Percentiles rank a stretch among this genome's conserved stretches.
Conservation (phyloP, 1,139 yeast genomes). For the Candida glucosophila region DNA sequence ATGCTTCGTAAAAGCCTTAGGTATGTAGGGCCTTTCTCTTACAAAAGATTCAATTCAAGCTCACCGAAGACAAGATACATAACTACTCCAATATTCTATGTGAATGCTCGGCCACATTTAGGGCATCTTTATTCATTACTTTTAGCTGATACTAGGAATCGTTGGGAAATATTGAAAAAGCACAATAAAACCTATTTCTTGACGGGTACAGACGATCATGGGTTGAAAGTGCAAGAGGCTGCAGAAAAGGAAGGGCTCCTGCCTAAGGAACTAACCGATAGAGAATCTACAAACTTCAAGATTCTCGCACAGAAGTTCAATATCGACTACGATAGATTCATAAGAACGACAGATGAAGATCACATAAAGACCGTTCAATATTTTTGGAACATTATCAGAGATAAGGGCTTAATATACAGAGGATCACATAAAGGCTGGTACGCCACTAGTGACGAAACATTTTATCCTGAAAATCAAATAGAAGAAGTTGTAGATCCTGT, state of each 20-base stretch:
- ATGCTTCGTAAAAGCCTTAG: too few species aligned
- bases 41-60: conserved; percentile 4
- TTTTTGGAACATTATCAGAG: conserved; percentile 59
- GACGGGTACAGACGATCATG: conserved; percentile 98
- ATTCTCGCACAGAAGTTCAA: conserved; percentile 48
- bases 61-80: conserved; percentile 38
- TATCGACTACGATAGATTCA: conserved; percentile 65
- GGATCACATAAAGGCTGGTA: conserved; percentile 94
- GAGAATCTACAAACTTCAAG: conserved; percentile 55
- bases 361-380: conserved; percentile 57
- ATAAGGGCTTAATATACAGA: conserved; percentile 63
- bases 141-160: conserved; percentile 63
- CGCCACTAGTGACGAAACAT: conserved; percentile 88
- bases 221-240: conserved; percentile 76
- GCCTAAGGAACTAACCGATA: conserved; percentile 69
- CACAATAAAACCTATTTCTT: conserved; percentile 41
- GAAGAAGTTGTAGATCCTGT: conserved; percentile 32
- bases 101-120: conserved; percentile 89
- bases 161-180: conserved; percentile 57
- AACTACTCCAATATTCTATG: conserved; percentile 93
- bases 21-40: too few species aligned
- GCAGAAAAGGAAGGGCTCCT: conserved; percentile 40
- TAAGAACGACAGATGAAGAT: conserved; percentile 83
- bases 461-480: conserved; percentile 77
- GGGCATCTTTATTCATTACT: conserved; percentile 92